Percentiles rank a stretch among this genome's conserved stretches.
These are phyloP conservation scores for Helicostylum pulchrum DNA, from an alignment of 192 early-diverging fungal species.

Conservation along the genomic window DNA sequence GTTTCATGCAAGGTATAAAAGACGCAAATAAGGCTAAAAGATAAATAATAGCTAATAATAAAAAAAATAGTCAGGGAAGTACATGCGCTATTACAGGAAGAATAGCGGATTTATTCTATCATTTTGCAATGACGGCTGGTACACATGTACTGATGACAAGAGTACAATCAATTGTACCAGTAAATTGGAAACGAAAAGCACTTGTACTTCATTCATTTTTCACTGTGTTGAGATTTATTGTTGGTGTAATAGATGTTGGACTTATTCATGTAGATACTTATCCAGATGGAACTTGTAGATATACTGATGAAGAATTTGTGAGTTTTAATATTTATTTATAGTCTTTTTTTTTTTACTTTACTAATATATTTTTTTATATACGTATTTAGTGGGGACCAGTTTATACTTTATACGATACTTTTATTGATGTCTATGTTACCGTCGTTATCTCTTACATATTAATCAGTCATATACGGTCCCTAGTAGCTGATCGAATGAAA, in stretches of 20 bases:
- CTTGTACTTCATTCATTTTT: background rate
- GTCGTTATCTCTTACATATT: constrained; percentile 18
- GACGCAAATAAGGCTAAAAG: too few relatives aligned
- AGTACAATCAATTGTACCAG: constrained; percentile 19
- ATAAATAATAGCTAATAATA: too few relatives aligned
- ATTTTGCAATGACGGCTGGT: constrained; percentile 25
- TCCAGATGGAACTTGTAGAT: constrained; percentile 15
- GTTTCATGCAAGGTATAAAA: constrained; percentile 19
- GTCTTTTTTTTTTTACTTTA: background rate
- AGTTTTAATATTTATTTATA: background rate
- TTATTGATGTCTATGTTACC: constrained; percentile 29
- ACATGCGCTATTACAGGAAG: constrained; percentile 19
- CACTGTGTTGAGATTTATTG: background rate
- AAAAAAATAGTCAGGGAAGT: constrained; percentile 2
- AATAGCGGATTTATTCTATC: constrained; percentile 27
- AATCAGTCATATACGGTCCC: constrained; percentile 15
- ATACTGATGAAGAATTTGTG: constrained; percentile 27
- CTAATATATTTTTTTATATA: background rate
- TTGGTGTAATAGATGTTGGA: constrained; percentile 18
- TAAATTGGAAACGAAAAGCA: constrained; percentile 12
- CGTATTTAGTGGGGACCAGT: constrained; percentile 25
- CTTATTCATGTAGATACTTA: constrained; percentile 9
- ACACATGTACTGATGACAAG: constrained; percentile 14
- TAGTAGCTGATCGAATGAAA: constrained; percentile 13
- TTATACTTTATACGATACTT: constrained; percentile 28